Percentiles rank a stretch among this genome's conserved stretches.
phyloP scores from a whole-genome alignment of 2,329 filamentous ascomycete genomes.

The Onygenales sp. region DNA sequence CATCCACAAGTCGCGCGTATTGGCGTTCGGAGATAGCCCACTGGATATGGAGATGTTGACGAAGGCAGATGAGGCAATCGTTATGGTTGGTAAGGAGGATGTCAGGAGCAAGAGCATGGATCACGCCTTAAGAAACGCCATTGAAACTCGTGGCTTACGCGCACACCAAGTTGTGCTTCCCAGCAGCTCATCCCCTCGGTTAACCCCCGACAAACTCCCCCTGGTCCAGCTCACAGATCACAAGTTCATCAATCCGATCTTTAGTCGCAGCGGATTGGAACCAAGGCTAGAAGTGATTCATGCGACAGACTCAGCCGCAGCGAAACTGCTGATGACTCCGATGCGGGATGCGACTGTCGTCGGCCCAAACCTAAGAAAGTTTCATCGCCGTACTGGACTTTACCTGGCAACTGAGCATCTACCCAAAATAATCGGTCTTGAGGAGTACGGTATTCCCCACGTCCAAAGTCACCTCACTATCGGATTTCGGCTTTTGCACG shows the following conservation, averaged over 20 bases:
- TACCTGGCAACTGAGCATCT: constrained; percentile 47
- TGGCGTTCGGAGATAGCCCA: constrained; percentile 52
- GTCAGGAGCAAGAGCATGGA: constrained; percentile 48
- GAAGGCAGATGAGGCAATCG: constrained; percentile 43
- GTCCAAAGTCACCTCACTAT: constrained; percentile 39
- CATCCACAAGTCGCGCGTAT: constrained; percentile 31
- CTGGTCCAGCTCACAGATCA: constrained; percentile 24
- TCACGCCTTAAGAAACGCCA: constrained; percentile 29
- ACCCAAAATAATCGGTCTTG: constrained; percentile 36
- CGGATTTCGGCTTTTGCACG: constrained; percentile 40
- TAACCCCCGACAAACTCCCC: constrained; percentile 37
- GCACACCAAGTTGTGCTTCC: constrained; percentile 43
- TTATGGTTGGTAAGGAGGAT: constrained; percentile 44
- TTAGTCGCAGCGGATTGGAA: constrained; percentile 9
- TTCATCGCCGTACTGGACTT: constrained; percentile 41
- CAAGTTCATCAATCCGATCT: constrained; percentile 18
- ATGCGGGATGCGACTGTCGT: constrained; percentile 41
- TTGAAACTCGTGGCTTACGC: constrained; percentile 31
- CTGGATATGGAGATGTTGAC: constrained; percentile 50
- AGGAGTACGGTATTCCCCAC: constrained; percentile 41
- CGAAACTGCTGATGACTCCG: constrained; percentile 44
- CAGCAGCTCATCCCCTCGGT: constrained; percentile 26
- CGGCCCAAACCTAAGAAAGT: constrained; percentile 40
- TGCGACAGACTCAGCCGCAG: constrained; percentile 35
- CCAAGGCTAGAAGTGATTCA: constrained; percentile 25